Conservation (phyloP, 176 grass and related monocot genomes). For the Eleusine indica region DNA sequence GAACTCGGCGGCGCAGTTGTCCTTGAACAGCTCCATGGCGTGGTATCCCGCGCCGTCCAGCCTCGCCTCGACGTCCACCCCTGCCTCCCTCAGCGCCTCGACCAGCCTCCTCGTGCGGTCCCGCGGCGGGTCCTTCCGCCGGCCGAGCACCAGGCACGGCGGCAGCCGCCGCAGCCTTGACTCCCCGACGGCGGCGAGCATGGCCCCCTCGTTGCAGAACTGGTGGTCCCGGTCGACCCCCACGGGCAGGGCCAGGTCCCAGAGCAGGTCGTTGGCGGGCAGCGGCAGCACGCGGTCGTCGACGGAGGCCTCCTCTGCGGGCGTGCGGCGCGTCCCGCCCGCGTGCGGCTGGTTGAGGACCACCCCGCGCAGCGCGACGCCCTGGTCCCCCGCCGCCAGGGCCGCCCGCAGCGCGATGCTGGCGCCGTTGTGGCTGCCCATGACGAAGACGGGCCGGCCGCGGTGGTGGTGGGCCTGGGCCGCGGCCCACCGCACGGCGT, state of each 20-base stretch:
- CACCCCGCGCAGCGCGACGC: slow-evolving; percentile 56
- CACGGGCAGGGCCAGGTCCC: slow-evolving; percentile 79
- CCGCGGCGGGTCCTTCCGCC: slow-evolving; percentile 62
- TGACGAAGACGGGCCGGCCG: slow-evolving; percentile 60
- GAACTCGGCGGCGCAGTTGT: slow-evolving; percentile 57
- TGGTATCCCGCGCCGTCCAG: slow-evolving; percentile 70
- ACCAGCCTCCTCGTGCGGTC: slow-evolving; percentile 72
- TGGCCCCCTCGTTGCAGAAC: slow-evolving; percentile 64
- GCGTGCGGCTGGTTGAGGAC: slow-evolving; percentile 78
- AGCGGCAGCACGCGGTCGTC: slow-evolving; percentile 76
- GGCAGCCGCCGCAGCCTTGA: slow-evolving; percentile 52
- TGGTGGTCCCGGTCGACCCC: slow-evolving; percentile 77
- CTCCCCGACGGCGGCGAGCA: slow-evolving; percentile 40
- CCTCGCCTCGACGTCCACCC: slow-evolving; percentile 49
- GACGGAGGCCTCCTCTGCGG: slow-evolving; percentile 58
- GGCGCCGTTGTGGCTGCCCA: slow-evolving; percentile 77
- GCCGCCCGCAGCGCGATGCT: slow-evolving; percentile 77
- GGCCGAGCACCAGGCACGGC: slow-evolving; percentile 73
- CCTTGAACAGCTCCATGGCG: slow-evolving; percentile 71
- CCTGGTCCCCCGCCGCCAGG: slow-evolving; percentile 47
- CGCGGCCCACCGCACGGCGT: slow-evolving; percentile 59
- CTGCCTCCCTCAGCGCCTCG: slow-evolving; percentile 50
- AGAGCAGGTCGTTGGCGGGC: slow-evolving; percentile 72
- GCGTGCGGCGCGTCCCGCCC: slow-evolving; percentile 60
- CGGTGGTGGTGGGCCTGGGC: slow-evolving; percentile 33